Evolutionary conservation across 345 rosid genomes (phyloP), one percentile per base, ranked within the genome.

Genomic region (Rubroshorea leprosula): DNA sequence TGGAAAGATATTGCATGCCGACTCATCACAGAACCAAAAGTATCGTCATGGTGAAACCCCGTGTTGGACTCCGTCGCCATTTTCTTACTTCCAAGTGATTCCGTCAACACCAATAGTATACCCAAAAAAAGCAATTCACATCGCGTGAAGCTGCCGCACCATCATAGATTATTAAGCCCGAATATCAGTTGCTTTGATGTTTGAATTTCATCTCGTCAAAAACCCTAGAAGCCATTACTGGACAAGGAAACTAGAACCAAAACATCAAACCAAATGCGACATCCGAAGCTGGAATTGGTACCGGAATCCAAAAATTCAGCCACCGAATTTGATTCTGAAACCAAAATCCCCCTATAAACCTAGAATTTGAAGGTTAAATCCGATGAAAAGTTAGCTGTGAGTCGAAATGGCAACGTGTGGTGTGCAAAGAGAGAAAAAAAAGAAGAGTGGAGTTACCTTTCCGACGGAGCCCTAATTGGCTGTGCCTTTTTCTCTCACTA

Each of bases 11-110:
- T 67, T 11, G 83, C 87, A 51, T 79, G 77, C 56, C 71, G 71
- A 49, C 67, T 74, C 72, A 74, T 67, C 23, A 77, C 57, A 47
- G 73, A 74, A 43, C 62, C 72, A 47, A 72, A 55, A 49, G 66
- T 49, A 44, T 60, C 77, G 4, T 65, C 76, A 9, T 41, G 70
- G 55, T 66, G 64, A 57, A 82, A 74, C 55, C 83, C 83, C 29
- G 80, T 21, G 68, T 78, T 78, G 11, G 86, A 78, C 64, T 81
- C 80, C 29, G 87, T 80, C 21, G 90, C 82, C 97, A 90, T 83
- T 65, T 70, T 16, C 41, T 23, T 39, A 55, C 6, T 1, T 16
- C 16, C 11, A 35, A 39, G 41, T 22, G 11, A 6, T 35, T 15
- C 47, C 27, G 47, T 44, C 45, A 58, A 60, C 41, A 35, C 41